Evolutionary conservation across 2,329 filamentous ascomycete species (phyloP).

Genomic region (Alternaria solani): DNA sequence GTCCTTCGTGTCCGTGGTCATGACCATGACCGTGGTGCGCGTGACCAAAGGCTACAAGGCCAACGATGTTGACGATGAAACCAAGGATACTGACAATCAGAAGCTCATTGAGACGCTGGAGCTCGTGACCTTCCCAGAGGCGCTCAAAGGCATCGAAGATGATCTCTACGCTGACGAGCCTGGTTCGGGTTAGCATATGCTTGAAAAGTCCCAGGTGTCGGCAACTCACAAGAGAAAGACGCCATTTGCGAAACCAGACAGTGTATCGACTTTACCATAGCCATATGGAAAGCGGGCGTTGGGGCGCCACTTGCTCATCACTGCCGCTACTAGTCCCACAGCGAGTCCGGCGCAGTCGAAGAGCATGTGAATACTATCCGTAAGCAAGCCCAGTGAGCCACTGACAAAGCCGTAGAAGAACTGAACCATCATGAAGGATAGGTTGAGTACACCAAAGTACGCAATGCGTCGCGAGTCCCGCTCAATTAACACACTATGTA

Average conservation of each 20-base stretch:
- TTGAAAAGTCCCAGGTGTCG: neutral
- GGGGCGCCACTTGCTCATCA: conserved; percentile 96
- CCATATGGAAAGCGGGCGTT: conserved; percentile 91
- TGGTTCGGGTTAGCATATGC: conserved; percentile 46
- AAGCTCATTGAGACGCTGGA: conserved; percentile 84
- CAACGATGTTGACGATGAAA: conserved; percentile 88
- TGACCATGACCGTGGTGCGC: conserved; percentile 65
- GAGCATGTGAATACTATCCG: conserved; percentile 99
- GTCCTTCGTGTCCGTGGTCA: conserved; percentile 47
- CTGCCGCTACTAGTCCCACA: conserved; percentile 88
- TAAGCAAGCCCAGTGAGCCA: conserved; percentile 91
- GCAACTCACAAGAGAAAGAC: conserved; percentile 84
- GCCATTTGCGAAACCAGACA: conserved; percentile 96
- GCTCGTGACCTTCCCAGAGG: conserved; percentile 81
- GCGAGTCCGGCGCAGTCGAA: conserved; percentile 94
- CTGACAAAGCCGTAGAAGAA: conserved; percentile 93
- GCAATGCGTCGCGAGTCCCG: conserved; percentile 95
- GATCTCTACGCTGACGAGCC: conserved; percentile 93
- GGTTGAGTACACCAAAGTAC: conserved; percentile 95
- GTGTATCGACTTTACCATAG: conserved; percentile 94
- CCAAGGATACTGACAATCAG: conserved; percentile 88
- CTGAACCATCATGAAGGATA: conserved; percentile 93
- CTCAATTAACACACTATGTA: conserved; percentile 87
- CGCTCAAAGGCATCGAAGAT: conserved; percentile 93
- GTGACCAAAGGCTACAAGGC: conserved; percentile 81